A percentile compares a stretch with the other conserved stretches of the same genome.
phyloP scores from a whole-genome alignment of 2,329 filamentous ascomycete genomes.

The Talaromyces piceae region DNA sequence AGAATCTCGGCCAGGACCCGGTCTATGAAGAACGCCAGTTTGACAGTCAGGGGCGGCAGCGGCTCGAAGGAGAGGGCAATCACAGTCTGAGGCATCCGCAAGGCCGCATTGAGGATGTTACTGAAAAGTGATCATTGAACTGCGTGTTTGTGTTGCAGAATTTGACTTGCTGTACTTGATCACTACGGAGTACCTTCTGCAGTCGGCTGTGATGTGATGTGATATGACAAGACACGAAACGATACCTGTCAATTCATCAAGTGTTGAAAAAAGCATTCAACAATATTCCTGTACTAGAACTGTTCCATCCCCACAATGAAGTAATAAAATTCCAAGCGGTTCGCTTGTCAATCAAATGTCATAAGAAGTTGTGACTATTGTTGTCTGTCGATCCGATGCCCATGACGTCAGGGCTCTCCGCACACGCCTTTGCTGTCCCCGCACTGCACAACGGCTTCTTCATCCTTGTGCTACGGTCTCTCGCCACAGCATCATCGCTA shows the following conservation, averaged over 20 bases:
- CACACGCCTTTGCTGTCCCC: not conserved
- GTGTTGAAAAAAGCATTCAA: too few relatives aligned
- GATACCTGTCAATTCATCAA: too few relatives aligned
- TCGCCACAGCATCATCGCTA: not conserved
- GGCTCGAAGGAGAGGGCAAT: not conserved
- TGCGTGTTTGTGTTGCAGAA: not conserved
- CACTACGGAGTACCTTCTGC: too few relatives aligned
- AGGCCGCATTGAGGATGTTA: conserved; percentile 9
- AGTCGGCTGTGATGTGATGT: not conserved
- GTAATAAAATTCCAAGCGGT: too few relatives aligned
- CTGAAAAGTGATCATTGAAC: not conserved
- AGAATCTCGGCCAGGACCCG: conserved; percentile 7
- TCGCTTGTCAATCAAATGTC: not conserved
- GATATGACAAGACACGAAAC: not conserved
- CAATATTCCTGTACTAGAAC: too few relatives aligned
- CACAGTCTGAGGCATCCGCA: not conserved
- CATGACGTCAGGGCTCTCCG: conserved; percentile 1
- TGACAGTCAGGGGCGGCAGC: conserved; percentile 6
- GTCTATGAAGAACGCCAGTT: conserved; percentile 11
- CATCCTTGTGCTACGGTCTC: not conserved
- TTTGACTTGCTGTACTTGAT: too few relatives aligned
- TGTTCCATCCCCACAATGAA: too few relatives aligned
- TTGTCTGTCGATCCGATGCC: not conserved
- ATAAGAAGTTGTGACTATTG: too few relatives aligned
- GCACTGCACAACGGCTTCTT: not conserved